phyloP scores from a whole-genome alignment of 495 filamentous ascomycete genomes.

The Daldinia grandis region DNA sequence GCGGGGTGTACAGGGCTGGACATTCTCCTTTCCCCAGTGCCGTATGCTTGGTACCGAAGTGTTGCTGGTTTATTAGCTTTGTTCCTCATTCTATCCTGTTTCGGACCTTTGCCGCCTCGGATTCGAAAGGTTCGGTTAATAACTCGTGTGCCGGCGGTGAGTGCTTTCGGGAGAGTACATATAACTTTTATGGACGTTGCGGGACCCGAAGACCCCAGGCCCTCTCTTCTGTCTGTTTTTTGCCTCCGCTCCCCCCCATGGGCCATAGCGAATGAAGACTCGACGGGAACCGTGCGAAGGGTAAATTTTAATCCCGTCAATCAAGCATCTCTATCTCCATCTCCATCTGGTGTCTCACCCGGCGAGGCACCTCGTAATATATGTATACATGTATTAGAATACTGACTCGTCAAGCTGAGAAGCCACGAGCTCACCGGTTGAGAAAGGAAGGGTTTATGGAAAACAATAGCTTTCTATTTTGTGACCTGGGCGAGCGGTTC shows the following conservation, averaged over 20 bases:
- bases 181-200: conserved; percentile 8
- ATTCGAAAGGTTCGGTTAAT: conserved; percentile 5
- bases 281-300: conserved; percentile 15
- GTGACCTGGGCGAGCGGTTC: conserved; percentile 30
- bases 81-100: conserved; percentile 7
- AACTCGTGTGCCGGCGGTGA: conserved; percentile 28
- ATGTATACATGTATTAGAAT: background rate
- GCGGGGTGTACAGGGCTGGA: conserved; percentile 33
- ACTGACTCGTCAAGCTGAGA: conserved; percentile 35
- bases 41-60: conserved; percentile 34
- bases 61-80: conserved; percentile 17
- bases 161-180: conserved; percentile 3
- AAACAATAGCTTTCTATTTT: conserved; percentile 18
- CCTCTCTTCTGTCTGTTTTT: background rate
- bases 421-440: conserved; percentile 23
- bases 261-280: conserved; percentile 7
- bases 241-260: background rate
- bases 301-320: background rate
- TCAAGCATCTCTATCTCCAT: background rate
- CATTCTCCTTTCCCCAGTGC: conserved; percentile 22
- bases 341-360: conserved; percentile 32
- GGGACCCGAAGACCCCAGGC: conserved; percentile 16
- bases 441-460: conserved; percentile 17
- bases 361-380: conserved; percentile 15
- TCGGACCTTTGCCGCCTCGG: conserved; percentile 20